A percentile compares a stretch with the other conserved stretches of the same genome.
Conservation (phyloP, 1,139 yeast species). For the Magnusiomyces paraingens region DNA sequence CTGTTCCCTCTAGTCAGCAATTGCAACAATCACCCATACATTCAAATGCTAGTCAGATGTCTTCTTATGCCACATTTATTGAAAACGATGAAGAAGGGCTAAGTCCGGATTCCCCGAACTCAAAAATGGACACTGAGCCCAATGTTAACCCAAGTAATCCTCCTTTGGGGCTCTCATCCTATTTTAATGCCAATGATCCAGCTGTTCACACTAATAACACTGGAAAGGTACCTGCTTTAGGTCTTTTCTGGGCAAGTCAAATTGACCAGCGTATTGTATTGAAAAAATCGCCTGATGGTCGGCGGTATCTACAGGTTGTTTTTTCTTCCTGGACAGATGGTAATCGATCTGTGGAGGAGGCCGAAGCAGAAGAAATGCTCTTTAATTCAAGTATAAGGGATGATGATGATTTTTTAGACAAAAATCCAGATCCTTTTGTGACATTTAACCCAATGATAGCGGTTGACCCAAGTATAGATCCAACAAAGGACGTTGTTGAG, state of each 20-base stretch:
- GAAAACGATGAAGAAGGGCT: too few species aligned
- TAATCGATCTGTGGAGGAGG: too few species aligned
- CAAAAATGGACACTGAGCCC: background rate
- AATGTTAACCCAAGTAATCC: background rate
- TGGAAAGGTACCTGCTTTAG: constrained; percentile 37
- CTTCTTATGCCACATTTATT: too few species aligned
- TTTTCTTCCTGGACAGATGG: constrained; percentile 1
- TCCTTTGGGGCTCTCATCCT: background rate
- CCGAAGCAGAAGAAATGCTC: too few species aligned
- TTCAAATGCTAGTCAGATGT: too few species aligned
- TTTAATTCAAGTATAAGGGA: too few species aligned
- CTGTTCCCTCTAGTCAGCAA: too few species aligned
- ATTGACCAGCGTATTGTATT: constrained; percentile 38
- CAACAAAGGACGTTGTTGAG: background rate
- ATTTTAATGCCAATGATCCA: background rate
- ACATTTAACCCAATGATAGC: background rate
- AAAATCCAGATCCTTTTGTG: too few species aligned
- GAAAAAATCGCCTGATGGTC: constrained; percentile 24
- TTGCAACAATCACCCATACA: too few species aligned
- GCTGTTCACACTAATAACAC: background rate
- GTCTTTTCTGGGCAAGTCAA: constrained; percentile 40
- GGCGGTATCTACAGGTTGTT: constrained; percentile 1
- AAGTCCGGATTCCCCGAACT: background rate
- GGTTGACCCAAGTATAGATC: background rate
- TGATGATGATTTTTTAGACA: too few species aligned